phyloP scores from a whole-genome alignment of 225 moss, liverwort and hornwort genomes.

The Climacium dendroides region DNA sequence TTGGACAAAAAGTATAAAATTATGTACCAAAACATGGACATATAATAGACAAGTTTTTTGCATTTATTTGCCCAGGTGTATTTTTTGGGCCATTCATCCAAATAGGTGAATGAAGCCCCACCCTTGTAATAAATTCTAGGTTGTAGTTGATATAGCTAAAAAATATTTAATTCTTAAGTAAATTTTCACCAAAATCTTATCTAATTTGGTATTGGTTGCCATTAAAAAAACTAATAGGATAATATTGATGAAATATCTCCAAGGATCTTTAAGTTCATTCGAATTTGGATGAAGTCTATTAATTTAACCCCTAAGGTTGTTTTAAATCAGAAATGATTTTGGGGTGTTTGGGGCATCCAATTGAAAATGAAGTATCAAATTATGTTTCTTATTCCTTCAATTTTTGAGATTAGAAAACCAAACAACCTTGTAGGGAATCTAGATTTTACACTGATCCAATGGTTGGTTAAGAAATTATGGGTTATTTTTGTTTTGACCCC shows the following conservation, averaged over 20 bases:
- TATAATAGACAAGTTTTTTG: background rate
- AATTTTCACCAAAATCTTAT: too few species aligned
- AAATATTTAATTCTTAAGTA: background rate
- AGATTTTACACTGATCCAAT: background rate
- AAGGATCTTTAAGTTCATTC: too few species aligned
- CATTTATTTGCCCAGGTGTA: background rate
- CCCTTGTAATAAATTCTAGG: background rate
- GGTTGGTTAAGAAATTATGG: background rate
- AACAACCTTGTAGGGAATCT: fast-evolving
- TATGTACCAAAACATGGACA: background rate
- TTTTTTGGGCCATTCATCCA: too few species aligned
- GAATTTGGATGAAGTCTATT: background rate
- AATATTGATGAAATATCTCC: background rate
- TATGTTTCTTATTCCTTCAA: background rate
- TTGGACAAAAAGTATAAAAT: background rate
- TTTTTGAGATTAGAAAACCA: background rate
- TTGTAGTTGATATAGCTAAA: background rate
- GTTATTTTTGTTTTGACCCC: background rate
- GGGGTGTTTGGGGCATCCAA: fast-evolving
- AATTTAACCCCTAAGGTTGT: background rate
- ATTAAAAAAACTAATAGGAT: too few species aligned
- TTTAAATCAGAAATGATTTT: background rate
- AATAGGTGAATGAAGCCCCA: background rate
- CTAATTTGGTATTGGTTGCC: too few species aligned
- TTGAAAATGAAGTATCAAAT: background rate